phyloP scores from a whole-genome alignment of 2,329 filamentous ascomycete species.

The Blastomyces silverae region DNA sequence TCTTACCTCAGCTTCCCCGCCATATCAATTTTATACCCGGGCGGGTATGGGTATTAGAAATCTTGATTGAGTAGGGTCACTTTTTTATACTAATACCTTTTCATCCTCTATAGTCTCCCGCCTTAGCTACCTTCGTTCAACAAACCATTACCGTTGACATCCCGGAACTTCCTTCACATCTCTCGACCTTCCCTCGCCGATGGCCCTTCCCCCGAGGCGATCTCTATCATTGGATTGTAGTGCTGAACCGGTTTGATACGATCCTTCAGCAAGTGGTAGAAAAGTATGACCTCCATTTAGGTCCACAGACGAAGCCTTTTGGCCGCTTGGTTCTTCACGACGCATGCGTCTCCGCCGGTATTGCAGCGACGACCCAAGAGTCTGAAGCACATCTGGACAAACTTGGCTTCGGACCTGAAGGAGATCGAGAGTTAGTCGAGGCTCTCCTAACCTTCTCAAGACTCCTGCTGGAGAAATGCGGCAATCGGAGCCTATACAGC shows the following conservation, averaged over 20 bases:
- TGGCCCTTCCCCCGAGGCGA: conserved; percentile 97
- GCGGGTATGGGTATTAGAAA: not conserved
- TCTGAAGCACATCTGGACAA: conserved; percentile 50
- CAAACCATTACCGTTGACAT: conserved; percentile 62
- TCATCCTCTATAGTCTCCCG: conserved; percentile 61
- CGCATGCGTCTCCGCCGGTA: conserved; percentile 54
- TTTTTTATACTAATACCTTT: not conserved
- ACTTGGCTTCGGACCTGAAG: conserved; percentile 63
- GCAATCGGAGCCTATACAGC: conserved; percentile 90
- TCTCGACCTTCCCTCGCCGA: conserved; percentile 72
- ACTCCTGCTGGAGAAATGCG: conserved; percentile 86
- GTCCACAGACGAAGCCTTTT: conserved; percentile 75
- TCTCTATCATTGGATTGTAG: conserved; percentile 94
- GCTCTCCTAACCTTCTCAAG: conserved; percentile 76
- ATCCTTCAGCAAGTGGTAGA: conserved; percentile 75
- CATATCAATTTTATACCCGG: not conserved
- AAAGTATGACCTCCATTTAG: conserved; percentile 70
- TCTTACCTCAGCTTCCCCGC: not conserved
- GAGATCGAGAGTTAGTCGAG: conserved; percentile 73
- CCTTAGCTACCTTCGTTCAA: conserved; percentile 73
- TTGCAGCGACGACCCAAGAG: conserved; percentile 49
- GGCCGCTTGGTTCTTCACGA: conserved; percentile 36
- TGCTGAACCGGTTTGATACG: conserved; percentile 87
- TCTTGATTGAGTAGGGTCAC: not conserved
- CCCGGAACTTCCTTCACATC: conserved; percentile 67